Percentiles rank a stretch among this genome's conserved stretches.
Evolutionary conservation across 1,284 basidiomycete genomes (phyloP).

Genomic region (Cutaneotrichosporon mucoides): DNA sequence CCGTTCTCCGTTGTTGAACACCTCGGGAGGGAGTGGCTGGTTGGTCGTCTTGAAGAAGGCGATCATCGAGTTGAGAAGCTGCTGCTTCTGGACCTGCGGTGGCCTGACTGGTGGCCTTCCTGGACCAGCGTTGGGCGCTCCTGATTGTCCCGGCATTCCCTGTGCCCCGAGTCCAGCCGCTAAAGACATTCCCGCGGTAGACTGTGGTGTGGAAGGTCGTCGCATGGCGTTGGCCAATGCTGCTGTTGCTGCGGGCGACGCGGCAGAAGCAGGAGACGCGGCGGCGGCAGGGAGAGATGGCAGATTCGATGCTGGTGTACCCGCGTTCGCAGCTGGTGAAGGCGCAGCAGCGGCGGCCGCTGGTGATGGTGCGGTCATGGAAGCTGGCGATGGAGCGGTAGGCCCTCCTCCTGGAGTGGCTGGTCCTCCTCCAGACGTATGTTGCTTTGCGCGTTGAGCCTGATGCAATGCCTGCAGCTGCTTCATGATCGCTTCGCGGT

Average conservation of each 20-base stretch:
- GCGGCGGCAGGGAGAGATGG: slow-evolving; percentile 9
- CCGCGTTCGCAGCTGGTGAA: slow-evolving; percentile 9
- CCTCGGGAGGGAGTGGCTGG: slow-evolving; percentile 28
- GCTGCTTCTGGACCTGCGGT: slow-evolving; percentile 20
- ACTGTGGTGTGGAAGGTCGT: background rate
- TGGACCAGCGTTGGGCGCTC: background rate
- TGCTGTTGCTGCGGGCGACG: background rate
- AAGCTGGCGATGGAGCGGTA: slow-evolving; percentile 11
- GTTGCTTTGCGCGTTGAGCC: slow-evolving; percentile 22
- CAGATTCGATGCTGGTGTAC: slow-evolving; percentile 6
- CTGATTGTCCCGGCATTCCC: background rate
- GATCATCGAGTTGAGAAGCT: slow-evolving; percentile 32
- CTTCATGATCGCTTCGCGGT: slow-evolving; percentile 42
- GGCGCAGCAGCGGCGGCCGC: background rate
- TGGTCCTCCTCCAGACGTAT: background rate
- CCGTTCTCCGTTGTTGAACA: slow-evolving; percentile 34
- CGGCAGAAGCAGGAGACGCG: background rate
- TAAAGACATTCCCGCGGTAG: background rate
- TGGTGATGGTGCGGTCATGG: slow-evolving; percentile 11
- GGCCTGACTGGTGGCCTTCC: background rate
- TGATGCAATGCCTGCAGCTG: slow-evolving; percentile 39
- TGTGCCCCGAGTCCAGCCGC: background rate
- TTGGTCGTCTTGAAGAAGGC: slow-evolving; percentile 26
- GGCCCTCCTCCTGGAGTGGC: slow-evolving; percentile 2
- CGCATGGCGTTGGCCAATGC: background rate